Evolutionary conservation across 179 eudicot genomes (phyloP), one percentile per base, ranked within the genome.

Genomic region (Silene noctiflora): DNA sequence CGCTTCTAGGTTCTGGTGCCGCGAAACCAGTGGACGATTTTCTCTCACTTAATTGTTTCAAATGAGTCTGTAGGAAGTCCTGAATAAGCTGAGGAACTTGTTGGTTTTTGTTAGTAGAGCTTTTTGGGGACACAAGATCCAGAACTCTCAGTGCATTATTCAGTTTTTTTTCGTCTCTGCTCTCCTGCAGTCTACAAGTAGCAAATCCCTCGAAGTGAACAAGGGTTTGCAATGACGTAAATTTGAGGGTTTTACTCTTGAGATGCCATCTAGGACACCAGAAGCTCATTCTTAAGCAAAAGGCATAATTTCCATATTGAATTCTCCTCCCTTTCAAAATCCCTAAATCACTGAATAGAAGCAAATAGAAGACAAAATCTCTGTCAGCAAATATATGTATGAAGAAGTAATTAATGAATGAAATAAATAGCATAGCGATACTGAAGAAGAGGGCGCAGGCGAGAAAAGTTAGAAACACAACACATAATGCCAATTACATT

Each of bases 71-170:
- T 21, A 82, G 58, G 16, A 82, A 72, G 80, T 82, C 83, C 71
- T 82, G 81, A 79, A 85, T 72, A 55, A 82, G 68, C 51, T 77
- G 79, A 73, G 78, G 72, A 67, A 35, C 58, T 35, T 67, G 73
- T 21, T 70, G 78, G 67, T 65, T 74, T 61, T 71, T 73, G 51
- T 1, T 77, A 21, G 19, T 44, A 20, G 77, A 20, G 4, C 73
- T 29, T 80, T 84, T 82, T 55, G 80, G 83, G 70, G 79, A 82
- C 64, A 84, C 79, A 11, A 84, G 79, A 74, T 82, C 77, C 66
- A 80, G 48, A 39, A 84, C 77, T 59, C 78, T 77, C 19, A 77
- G 71, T 29, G 85, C 85, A 74, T 79, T 79, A 10, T 79, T 75
- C 29, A 67, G 35, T 61, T 65, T 66, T 66, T 53, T 77, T 42